phyloP scores from a whole-genome alignment of 495 filamentous ascomycete genomes.

The Podospora pseudocomata region DNA sequence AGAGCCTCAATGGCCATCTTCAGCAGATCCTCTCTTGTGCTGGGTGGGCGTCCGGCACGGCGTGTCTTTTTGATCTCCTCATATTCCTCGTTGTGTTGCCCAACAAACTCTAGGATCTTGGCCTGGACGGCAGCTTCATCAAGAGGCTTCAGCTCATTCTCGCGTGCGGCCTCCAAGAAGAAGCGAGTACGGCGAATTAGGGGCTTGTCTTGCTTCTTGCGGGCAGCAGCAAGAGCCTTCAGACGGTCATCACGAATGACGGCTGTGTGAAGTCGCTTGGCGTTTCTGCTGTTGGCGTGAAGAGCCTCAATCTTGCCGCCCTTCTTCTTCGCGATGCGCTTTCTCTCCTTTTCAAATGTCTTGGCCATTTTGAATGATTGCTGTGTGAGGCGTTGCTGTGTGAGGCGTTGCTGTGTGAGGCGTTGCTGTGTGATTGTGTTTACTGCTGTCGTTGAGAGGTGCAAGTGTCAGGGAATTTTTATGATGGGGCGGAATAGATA shows the following conservation, averaged over 20 bases:
- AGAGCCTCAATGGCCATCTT: conserved; percentile 66
- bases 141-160: conserved; percentile 53
- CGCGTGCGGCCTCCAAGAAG: conserved; percentile 60
- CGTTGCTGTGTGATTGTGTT: not conserved
- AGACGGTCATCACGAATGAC: conserved; percentile 72
- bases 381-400: not conserved
- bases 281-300: conserved; percentile 80
- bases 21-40: conserved; percentile 70
- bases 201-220: conserved; percentile 64
- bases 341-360: conserved; percentile 72
- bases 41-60: conserved; percentile 76
- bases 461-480: conserved; percentile 8
- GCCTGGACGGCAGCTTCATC: conserved; percentile 55
- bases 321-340: conserved; percentile 78
- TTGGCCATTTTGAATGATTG: conserved; percentile 60
- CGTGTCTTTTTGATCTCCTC: conserved; percentile 67
- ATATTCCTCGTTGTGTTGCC: conserved; percentile 73
- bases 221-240: conserved; percentile 56
- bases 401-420: not conserved
- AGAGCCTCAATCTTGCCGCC: conserved; percentile 61
- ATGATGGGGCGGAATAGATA: conserved; percentile 7
- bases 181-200: conserved; percentile 66
- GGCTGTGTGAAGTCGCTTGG: conserved; percentile 67
- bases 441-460: not conserved
- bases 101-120: conserved; percentile 67